Evolutionary conservation across 768 basidiomycete species (phyloP), one percentile per base, ranked within the genome.

Genomic region (Crucibulum laeve): DNA sequence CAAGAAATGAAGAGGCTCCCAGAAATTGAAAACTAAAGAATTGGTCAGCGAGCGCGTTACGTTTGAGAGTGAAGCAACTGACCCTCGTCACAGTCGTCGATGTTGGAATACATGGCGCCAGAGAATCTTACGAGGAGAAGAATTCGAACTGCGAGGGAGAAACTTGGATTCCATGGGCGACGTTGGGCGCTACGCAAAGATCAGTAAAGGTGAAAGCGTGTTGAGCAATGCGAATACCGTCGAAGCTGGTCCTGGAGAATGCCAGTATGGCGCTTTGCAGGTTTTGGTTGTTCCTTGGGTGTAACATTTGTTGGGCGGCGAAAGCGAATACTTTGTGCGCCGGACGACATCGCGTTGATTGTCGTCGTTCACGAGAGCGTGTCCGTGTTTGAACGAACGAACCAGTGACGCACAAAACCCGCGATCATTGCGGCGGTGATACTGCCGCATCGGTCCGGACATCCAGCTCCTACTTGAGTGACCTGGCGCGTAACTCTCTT

Each of bases 51-150:
- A 2, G 21, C 38, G 35, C 25, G 26, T 11, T 33, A 25, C 17
- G 45, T 11, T 22, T 24, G 11, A 11, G 19, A 24, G 37, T 37
- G 19, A 35, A 15, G 13, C 26, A 26, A 25, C 44, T 48, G 42
- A 92, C 95, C 93, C 80, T 99, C 96, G 57, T 99, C 96, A 50
- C 96, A 98, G 58, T 98, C 96, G 55, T 84, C 80, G 44, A 95
- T 89, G 52, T 91, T 91, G 10, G 87, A 80, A 59, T 98, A 98
- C 93, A 99, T 97, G 2, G 93, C 96, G 1, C 77, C 83, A 19
- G 79, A 67, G 23, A 93, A 74, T 15, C 96, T 80, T 14, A 96
- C 57, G 13, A 98, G 74, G 39, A 96, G 66, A 30, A 97, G 59
- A 30, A 96, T 75, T 38, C 94, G 81, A 47, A 97, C 69, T 4